These are phyloP conservation scores for Penicillium canariense DNA, from an alignment of 495 filamentous ascomycete species.

Conservation along the genomic window DNA sequence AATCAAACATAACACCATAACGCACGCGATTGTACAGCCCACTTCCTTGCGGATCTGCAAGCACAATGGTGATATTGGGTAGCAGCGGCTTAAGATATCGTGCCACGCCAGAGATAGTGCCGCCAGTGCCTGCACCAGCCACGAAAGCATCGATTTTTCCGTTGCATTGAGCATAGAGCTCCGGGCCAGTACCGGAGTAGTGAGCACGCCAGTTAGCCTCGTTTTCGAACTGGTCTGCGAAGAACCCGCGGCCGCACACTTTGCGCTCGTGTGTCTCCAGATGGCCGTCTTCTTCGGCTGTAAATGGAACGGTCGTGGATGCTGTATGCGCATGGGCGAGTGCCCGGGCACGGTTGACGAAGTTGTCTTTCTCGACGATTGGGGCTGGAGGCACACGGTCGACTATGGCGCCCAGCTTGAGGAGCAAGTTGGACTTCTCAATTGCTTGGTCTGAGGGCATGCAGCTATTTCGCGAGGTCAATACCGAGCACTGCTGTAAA, in stretches of 20 bases:
- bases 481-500: slow-evolving; percentile 9
- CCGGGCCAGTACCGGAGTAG: slow-evolving; percentile 77
- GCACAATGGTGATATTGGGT: slow-evolving; percentile 64
- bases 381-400: slow-evolving; percentile 87
- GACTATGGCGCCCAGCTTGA: slow-evolving; percentile 85
- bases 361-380: slow-evolving; percentile 86
- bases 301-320: slow-evolving; percentile 33
- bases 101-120: slow-evolving; percentile 86
- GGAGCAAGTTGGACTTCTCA: slow-evolving; percentile 86
- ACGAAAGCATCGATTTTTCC: slow-evolving; percentile 85
- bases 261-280: slow-evolving; percentile 17
- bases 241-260: slow-evolving; percentile 64
- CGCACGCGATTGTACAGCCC: slow-evolving; percentile 87
- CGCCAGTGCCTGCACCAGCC: slow-evolving; percentile 92
- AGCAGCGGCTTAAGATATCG: slow-evolving; percentile 72
- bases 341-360: slow-evolving; percentile 86
- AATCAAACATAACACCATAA: slow-evolving; percentile 93
- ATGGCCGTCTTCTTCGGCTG: slow-evolving; percentile 7
- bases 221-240: slow-evolving; percentile 96
- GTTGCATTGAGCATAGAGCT: slow-evolving; percentile 77
- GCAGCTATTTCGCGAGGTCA: slow-evolving; percentile 50
- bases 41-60: slow-evolving; percentile 93
- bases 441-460: slow-evolving; percentile 90
- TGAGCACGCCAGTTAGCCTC: slow-evolving; percentile 84
- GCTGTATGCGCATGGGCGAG: slow-evolving; percentile 70